Percentiles rank a stretch among this genome's conserved stretches.
Conservation (phyloP, 352 stramenopile species). For the Thalassiosira hispida region DNA sequence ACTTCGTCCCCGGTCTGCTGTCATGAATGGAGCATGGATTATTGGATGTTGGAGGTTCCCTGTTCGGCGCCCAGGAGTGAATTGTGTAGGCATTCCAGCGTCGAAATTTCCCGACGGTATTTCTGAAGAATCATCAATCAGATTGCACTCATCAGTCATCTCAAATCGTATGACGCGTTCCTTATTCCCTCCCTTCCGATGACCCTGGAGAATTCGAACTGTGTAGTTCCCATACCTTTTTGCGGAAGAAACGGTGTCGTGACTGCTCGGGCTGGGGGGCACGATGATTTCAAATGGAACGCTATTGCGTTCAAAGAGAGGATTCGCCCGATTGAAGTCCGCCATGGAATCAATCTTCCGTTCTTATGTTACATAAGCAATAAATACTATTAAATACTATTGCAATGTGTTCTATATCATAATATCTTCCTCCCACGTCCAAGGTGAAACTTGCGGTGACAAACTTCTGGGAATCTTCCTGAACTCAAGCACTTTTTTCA, state of each 20-base stretch:
- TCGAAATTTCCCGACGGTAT: background rate
- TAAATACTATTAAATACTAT: no score
- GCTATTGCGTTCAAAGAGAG: slow-evolving; percentile 55
- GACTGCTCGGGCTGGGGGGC: background rate
- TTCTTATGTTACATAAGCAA: no score
- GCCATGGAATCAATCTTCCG: slow-evolving; percentile 18
- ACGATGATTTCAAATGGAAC: slow-evolving; percentile 58
- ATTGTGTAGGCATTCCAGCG: background rate
- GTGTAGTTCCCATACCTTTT: slow-evolving; percentile 49
- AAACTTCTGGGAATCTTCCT: no score
- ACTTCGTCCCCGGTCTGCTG: slow-evolving; percentile 17
- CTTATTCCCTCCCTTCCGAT: slow-evolving; percentile 27
- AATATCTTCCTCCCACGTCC: no score
- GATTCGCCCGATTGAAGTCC: slow-evolving; percentile 54
- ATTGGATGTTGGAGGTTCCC: slow-evolving; percentile 23
- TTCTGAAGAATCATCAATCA: slow-evolving; percentile 9
- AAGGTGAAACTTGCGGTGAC: no score
- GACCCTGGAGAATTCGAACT: slow-evolving; percentile 50
- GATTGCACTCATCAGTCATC: slow-evolving; percentile 60
- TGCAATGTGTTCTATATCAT: no score
- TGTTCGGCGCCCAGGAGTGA: slow-evolving; percentile 9
- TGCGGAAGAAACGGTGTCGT: background rate
- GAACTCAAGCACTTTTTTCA: no score
- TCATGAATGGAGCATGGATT: slow-evolving; percentile 58
- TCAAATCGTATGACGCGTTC: slow-evolving; percentile 63